These are phyloP conservation scores for Fusarium fujikuroi DNA, from an alignment of 2,329 filamentous ascomycete species.

Conservation along the genomic window DNA sequence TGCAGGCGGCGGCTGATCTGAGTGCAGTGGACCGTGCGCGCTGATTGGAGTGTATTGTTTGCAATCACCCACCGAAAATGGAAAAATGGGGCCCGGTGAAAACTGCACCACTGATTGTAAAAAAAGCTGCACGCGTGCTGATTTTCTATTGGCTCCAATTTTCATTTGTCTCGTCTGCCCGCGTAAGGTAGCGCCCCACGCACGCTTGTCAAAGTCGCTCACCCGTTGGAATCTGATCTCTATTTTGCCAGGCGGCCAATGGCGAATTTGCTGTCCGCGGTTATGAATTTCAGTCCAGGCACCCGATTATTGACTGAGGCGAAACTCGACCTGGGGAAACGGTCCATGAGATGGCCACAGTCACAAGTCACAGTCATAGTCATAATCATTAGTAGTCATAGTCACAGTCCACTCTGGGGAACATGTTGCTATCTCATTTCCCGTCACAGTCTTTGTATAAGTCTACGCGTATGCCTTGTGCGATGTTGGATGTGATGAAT, in stretches of 20 bases:
- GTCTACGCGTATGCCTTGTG: background rate
- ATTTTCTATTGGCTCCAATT: slow-evolving; percentile 44
- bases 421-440: background rate
- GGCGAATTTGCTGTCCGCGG: slow-evolving; percentile 11
- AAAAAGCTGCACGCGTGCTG: slow-evolving; percentile 33
- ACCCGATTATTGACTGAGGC: slow-evolving; percentile 15
- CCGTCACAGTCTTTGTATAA: background rate
- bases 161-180: background rate
- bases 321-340: slow-evolving; percentile 20
- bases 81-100: slow-evolving; percentile 24
- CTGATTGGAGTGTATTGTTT: slow-evolving; percentile 36
- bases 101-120: slow-evolving; percentile 33
- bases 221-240: slow-evolving; percentile 14
- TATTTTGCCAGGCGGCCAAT: slow-evolving; percentile 30
- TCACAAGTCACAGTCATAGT: background rate
- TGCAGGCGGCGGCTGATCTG: slow-evolving; percentile 54
- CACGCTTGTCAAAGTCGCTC: background rate
- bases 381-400: background rate
- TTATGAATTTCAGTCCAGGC: slow-evolving; percentile 9
- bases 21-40: slow-evolving; percentile 38
- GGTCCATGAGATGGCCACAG: background rate
- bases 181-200: slow-evolving; percentile 3
- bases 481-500: background rate
- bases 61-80: slow-evolving; percentile 43
- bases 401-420: slow-evolving; percentile 18